phyloP scores from a whole-genome alignment of 768 basidiomycete species.

The Gymnopilus dilepis region DNA sequence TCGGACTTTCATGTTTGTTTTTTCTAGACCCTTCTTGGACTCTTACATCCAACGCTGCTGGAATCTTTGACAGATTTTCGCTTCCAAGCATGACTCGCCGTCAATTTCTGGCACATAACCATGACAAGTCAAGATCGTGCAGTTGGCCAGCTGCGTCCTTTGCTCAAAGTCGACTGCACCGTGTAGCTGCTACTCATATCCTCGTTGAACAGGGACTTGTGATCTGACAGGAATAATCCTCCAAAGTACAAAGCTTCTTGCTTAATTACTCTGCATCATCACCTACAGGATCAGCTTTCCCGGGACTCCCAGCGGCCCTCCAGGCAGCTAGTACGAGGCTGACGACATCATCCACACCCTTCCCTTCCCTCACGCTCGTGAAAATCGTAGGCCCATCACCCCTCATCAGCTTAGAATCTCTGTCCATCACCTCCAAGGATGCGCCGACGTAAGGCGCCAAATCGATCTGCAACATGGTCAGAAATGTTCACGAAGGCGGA shows the following conservation, averaged over 20 bases:
- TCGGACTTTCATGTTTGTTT: background rate
- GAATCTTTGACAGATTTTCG: too few species aligned
- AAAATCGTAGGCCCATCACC: conserved; percentile 95
- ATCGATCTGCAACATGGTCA: conserved; percentile 67
- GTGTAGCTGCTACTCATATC: too few species aligned
- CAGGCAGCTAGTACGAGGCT: conserved; percentile 88
- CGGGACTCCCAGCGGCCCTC: conserved; percentile 80
- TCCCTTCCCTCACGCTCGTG: conserved; percentile 77
- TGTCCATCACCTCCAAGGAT: conserved; percentile 92
- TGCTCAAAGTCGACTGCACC: too few species aligned
- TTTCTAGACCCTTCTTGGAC: background rate
- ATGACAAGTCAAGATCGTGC: too few species aligned
- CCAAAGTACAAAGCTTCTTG: too few species aligned
- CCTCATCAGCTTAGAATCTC: conserved; percentile 92
- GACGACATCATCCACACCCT: conserved; percentile 82
- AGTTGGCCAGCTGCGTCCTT: too few species aligned
- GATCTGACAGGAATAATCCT: too few species aligned
- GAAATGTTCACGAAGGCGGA: background rate
- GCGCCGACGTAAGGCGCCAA: conserved; percentile 92
- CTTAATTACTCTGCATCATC: conserved; percentile 26
- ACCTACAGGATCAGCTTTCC: conserved; percentile 55
- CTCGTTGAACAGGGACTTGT: too few species aligned
- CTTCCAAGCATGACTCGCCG: too few species aligned
- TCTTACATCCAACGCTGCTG: background rate
- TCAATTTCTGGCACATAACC: too few species aligned